phyloP scores from a whole-genome alignment of 2,329 filamentous ascomycete species.

The Fusarium sororula region DNA sequence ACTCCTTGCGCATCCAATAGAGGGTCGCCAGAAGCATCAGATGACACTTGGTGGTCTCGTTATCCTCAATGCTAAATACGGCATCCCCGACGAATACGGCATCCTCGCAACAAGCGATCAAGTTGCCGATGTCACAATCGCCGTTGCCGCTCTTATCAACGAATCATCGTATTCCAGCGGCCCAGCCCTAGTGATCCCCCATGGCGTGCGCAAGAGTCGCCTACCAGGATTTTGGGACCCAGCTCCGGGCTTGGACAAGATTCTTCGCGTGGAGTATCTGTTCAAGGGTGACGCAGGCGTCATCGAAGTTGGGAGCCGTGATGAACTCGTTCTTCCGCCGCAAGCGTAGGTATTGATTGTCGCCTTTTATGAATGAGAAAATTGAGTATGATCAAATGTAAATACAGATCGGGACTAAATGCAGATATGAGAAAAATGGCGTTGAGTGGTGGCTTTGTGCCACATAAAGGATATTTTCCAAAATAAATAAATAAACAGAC shows the following conservation, averaged over 20 bases:
- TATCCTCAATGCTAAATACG: constrained; percentile 60
- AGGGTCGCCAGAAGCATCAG: constrained; percentile 50
- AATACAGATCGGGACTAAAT: neutral
- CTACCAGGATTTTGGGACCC: constrained; percentile 63
- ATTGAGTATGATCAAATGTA: constrained; percentile 5
- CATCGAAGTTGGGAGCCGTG: constrained; percentile 33
- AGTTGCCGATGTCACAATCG: constrained; percentile 60
- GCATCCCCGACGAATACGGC: constrained; percentile 47
- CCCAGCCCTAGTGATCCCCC: constrained; percentile 50
- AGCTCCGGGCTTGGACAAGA: constrained; percentile 54
- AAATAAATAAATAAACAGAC: neutral
- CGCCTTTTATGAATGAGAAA: neutral
- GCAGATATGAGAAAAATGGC: neutral
- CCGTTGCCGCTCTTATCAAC: constrained; percentile 57
- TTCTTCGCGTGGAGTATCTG: constrained; percentile 56
- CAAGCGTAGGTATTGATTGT: neutral
- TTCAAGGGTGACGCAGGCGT: constrained; percentile 48
- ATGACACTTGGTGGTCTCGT: constrained; percentile 52
- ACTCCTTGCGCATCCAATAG: constrained; percentile 54
- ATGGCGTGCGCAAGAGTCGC: constrained; percentile 53
- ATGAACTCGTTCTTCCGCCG: constrained; percentile 40
- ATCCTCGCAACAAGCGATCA: constrained; percentile 50
- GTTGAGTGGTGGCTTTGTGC: neutral
- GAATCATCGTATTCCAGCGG: constrained; percentile 34
- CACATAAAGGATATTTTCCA: neutral